Evolutionary conservation across 1,139 yeast genomes (phyloP), one percentile per base, ranked within the genome.

Genomic region (Trichomonascaceae sp.): DNA sequence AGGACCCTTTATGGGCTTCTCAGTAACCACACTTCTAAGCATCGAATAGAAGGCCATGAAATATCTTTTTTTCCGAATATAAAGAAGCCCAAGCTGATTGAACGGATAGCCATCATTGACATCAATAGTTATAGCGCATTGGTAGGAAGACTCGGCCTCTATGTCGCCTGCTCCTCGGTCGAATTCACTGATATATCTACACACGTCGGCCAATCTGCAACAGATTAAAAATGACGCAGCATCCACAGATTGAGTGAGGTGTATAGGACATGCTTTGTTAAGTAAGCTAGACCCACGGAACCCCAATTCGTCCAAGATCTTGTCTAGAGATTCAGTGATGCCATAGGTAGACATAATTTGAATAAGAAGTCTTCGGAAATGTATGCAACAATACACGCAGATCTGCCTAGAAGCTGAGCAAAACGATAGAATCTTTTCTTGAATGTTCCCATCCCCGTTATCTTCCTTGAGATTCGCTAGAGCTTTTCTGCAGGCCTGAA

Each of bases 1-100:
- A 9, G 27, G 43, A 6, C 19, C 38, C 27, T 12, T 19, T 2
- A 32, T 20, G n/a, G 52, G 52, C 19, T 49, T 49, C 38, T 43
- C 52, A 12, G 44, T 49, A 15, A 43, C 43, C n/a, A 49, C 24
- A n/a, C 47, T 41, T 30, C 44, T 49, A 7, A 49, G 47, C 19
- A 49, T 19, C 17, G 27, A 30, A 24, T 49, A 49, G 6, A 49
- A 18, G 3, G 52, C 52, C 19, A 19, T 8, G n/a, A 43, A 36
- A 32, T 43, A 43, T 18, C 44, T 32, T 17, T 32, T 13, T 9
- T 32, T 41, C 6, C 47, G 47, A 30, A 19, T 32, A 7, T 27
- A 22, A n/a, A 49, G 24, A 32, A 43, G 30, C 30, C 43, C 27
- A 20, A 49, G 27, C 32, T 43, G 52, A 17, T 43, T 49, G 27